Evolutionary conservation across 768 basidiomycete genomes (phyloP).

Genomic region (Tricholomella constricta): DNA sequence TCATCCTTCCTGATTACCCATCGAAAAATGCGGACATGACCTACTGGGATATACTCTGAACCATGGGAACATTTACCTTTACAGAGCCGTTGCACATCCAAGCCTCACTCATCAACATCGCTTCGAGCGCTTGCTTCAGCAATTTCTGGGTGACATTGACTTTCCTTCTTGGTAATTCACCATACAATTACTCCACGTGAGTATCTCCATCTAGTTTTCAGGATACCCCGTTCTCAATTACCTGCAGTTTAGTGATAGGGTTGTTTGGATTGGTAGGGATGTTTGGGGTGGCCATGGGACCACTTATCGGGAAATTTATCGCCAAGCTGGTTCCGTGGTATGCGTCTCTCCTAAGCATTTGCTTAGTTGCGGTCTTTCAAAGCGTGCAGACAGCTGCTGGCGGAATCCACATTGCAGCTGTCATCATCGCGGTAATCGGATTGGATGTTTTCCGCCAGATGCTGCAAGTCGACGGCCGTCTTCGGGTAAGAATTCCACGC

Average conservation of each 20-base stretch:
- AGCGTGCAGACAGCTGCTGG: slow-evolving; percentile 69
- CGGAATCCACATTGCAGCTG: slow-evolving; percentile 67
- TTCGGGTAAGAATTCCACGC: slow-evolving; percentile 42
- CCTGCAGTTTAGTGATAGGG: slow-evolving; percentile 54
- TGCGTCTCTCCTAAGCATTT: slow-evolving; percentile 59
- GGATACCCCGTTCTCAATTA: neutral
- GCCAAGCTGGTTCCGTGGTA: slow-evolving; percentile 80
- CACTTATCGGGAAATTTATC: slow-evolving; percentile 66
- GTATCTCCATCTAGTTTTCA: slow-evolving; percentile 18
- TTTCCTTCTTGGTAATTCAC: slow-evolving; percentile 76
- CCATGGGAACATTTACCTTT: slow-evolving; percentile 74
- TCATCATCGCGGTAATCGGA: slow-evolving; percentile 69
- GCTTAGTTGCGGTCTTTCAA: slow-evolving; percentile 52
- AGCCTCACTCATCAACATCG: slow-evolving; percentile 59
- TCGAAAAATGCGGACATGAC: slow-evolving; percentile 66
- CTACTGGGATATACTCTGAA: slow-evolving; percentile 69
- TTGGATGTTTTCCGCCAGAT: slow-evolving; percentile 77
- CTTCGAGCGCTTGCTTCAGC: slow-evolving; percentile 58
- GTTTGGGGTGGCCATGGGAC: slow-evolving; percentile 70
- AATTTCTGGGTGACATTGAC: slow-evolving; percentile 78
- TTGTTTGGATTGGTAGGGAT: slow-evolving; percentile 76
- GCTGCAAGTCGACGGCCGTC: slow-evolving; percentile 69
- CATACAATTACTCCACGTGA: slow-evolving; percentile 76
- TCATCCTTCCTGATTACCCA: slow-evolving; percentile 81
- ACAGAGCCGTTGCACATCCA: slow-evolving; percentile 84